phyloP scores from a whole-genome alignment of 1,284 basidiomycete genomes.

The Xerocomus amazonicus region DNA sequence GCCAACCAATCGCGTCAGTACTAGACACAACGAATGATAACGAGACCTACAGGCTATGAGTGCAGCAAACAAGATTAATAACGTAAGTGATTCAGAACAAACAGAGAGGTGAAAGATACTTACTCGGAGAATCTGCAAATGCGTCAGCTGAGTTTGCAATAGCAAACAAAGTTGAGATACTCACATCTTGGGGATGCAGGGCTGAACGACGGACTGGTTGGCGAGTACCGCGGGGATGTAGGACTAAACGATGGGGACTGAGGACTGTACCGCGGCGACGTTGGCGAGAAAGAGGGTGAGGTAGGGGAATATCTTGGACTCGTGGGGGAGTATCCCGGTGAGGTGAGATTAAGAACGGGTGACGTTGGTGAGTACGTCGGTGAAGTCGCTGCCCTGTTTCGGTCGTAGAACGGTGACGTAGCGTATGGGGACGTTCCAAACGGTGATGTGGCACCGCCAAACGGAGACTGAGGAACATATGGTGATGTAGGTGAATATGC shows the following conservation, averaged over 20 bases:
- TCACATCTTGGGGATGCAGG: slow-evolving; percentile 82
- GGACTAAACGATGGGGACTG: slow-evolving; percentile 84
- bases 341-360: slow-evolving; percentile 74
- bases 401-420: slow-evolving; percentile 78
- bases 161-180: slow-evolving; percentile 30
- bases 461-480: slow-evolving; percentile 83
- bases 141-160: slow-evolving; percentile 25
- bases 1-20: slow-evolving; percentile 15
- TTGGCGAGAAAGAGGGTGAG: slow-evolving; percentile 83
- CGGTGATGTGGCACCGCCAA: slow-evolving; percentile 75
- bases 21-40: slow-evolving; percentile 1
- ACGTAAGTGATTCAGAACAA: slow-evolving; percentile 18
- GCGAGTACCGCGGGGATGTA: slow-evolving; percentile 80
- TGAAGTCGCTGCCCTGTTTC: slow-evolving; percentile 62
- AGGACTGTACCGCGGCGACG: slow-evolving; percentile 78
- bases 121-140: slow-evolving; percentile 72
- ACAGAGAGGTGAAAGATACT: slow-evolving; percentile 34
- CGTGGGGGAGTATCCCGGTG: slow-evolving; percentile 84
- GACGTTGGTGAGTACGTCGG: slow-evolving; percentile 87
- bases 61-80: slow-evolving; percentile 10
- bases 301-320: slow-evolving; percentile 85
- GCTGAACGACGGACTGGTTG: slow-evolving; percentile 83
- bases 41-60: slow-evolving; percentile 54
- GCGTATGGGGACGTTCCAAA: slow-evolving; percentile 77
- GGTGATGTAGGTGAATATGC: slow-evolving; percentile 87